A percentile compares a stretch with the other conserved stretches of the same genome.
Evolutionary conservation across 1,284 basidiomycete species (phyloP).

Genomic region (Leccinum olivaceoglutinosum): DNA sequence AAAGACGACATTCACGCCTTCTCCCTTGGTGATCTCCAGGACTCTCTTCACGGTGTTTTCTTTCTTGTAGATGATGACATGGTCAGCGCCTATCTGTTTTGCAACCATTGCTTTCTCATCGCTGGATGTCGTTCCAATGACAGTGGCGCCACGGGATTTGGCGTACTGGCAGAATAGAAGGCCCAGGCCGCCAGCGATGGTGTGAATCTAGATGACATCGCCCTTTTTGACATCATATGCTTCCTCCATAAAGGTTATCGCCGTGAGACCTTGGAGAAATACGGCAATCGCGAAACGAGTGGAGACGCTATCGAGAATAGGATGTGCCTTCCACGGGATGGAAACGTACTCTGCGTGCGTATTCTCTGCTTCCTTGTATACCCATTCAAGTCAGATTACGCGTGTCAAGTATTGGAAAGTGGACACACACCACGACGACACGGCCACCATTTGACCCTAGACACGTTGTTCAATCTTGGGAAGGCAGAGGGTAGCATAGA

Average conservation of each 20-base stretch:
- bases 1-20: conserved; percentile 84
- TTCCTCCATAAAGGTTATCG: conserved; percentile 76
- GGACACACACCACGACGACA: conserved; percentile 53
- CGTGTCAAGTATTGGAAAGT: too few species aligned
- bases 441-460: conserved; percentile 39
- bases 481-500: conserved; percentile 34
- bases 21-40: conserved; percentile 74
- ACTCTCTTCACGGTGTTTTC: conserved; percentile 71
- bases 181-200: conserved; percentile 80
- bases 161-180: conserved; percentile 58
- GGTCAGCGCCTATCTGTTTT: conserved; percentile 71
- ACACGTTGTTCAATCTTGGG: too few species aligned
- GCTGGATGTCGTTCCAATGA: conserved; percentile 93
- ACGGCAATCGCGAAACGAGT: conserved; percentile 65
- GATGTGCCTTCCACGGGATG: conserved; percentile 57
- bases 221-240: conserved; percentile 78
- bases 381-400: neutral
- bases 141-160: conserved; percentile 75
- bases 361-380: conserved; percentile 45
- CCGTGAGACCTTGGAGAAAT: conserved; percentile 78
- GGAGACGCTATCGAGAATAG: conserved; percentile 55
- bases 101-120: conserved; percentile 83
- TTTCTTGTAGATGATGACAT: conserved; percentile 79
- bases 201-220: conserved; percentile 77
- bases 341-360: conserved; percentile 76